Percentiles rank a stretch among this genome's conserved stretches.
These are phyloP conservation scores for Phytophthora multivora DNA, from an alignment of 352 stramenopile species.

Conservation along the genomic window DNA sequence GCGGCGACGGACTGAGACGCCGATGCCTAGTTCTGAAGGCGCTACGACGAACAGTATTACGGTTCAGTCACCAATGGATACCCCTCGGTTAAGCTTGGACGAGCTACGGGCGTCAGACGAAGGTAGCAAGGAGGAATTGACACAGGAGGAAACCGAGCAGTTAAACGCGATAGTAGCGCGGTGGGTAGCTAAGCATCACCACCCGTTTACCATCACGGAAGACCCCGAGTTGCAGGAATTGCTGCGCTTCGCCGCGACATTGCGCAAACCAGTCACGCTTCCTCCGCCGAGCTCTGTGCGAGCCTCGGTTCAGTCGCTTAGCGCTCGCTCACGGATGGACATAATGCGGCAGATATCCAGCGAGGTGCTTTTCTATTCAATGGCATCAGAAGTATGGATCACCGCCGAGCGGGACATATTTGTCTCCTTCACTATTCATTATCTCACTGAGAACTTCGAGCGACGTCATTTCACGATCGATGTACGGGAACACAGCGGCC, in stretches of 20 bases:
- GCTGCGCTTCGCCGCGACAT: conserved; percentile 41
- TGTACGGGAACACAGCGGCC: conserved; percentile 47
- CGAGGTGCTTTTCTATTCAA: conserved; percentile 54
- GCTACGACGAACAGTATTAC: not conserved
- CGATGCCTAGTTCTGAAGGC: conserved; percentile 1
- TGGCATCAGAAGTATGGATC: conserved; percentile 54
- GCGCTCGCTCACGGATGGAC: conserved; percentile 44
- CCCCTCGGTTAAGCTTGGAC: conserved; percentile 9
- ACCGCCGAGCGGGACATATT: conserved; percentile 50
- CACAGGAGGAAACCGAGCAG: conserved; percentile 43
- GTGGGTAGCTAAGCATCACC: conserved; percentile 56
- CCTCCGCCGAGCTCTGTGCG: conserved; percentile 44
- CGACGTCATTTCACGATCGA: conserved; percentile 52
- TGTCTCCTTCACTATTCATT: conserved; percentile 55
- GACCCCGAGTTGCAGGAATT: conserved; percentile 53
- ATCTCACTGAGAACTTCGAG: conserved; percentile 49
- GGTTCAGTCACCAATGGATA: conserved; percentile 1
- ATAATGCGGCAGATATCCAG: conserved; percentile 48
- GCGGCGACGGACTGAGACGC: conserved; percentile 26
- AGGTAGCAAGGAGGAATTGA: conserved; percentile 24
- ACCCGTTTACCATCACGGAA: conserved; percentile 49
- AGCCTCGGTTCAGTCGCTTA: conserved; percentile 50
- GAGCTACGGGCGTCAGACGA: conserved; percentile 7
- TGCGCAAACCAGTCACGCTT: conserved; percentile 42
- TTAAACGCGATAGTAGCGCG: conserved; percentile 50